Evolutionary conservation across 2,329 filamentous ascomycete genomes (phyloP).

Genomic region (Leptodontidium sp.): DNA sequence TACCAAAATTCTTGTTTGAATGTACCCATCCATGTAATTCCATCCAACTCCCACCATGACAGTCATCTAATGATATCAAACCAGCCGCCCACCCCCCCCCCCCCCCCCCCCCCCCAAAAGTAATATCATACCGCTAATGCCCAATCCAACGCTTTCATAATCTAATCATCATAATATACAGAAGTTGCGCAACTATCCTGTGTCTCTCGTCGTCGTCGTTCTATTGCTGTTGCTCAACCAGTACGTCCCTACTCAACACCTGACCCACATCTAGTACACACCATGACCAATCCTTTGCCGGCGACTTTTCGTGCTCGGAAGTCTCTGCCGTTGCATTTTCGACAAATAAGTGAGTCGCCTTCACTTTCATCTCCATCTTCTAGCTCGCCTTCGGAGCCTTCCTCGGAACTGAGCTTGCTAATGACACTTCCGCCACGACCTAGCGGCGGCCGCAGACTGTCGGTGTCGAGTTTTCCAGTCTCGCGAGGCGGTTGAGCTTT

Average conservation of each 20-base stretch:
- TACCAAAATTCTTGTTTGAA: background rate
- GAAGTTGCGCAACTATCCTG: background rate
- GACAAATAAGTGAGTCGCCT: constrained; percentile 60
- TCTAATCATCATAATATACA: constrained; percentile 23
- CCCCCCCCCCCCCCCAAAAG: too few species aligned
- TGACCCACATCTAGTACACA: constrained; percentile 66
- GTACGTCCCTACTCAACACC: constrained; percentile 32
- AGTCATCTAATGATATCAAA: constrained; percentile 8
- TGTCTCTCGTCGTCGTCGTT: background rate
- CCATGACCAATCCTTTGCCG: constrained; percentile 61
- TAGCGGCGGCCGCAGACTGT: constrained; percentile 31
- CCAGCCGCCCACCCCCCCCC: background rate
- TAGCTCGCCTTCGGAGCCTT: constrained; percentile 42
- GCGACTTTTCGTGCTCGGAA: constrained; percentile 68
- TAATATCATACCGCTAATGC: background rate
- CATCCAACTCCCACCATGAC: background rate
- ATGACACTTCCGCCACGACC: constrained; percentile 43
- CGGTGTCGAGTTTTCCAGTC: constrained; percentile 34
- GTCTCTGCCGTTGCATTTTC: constrained; percentile 65
- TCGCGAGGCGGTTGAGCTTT: constrained; percentile 36
- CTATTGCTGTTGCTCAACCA: background rate
- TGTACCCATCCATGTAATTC: too few species aligned
- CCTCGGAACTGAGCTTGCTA: constrained; percentile 67
- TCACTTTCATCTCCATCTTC: constrained; percentile 50
- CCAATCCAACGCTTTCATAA: constrained; percentile 2